Evolutionary conservation across 2,329 filamentous ascomycete genomes (phyloP), one percentile per base, ranked within the genome.

Genomic region (Emydomyces testavorans): DNA sequence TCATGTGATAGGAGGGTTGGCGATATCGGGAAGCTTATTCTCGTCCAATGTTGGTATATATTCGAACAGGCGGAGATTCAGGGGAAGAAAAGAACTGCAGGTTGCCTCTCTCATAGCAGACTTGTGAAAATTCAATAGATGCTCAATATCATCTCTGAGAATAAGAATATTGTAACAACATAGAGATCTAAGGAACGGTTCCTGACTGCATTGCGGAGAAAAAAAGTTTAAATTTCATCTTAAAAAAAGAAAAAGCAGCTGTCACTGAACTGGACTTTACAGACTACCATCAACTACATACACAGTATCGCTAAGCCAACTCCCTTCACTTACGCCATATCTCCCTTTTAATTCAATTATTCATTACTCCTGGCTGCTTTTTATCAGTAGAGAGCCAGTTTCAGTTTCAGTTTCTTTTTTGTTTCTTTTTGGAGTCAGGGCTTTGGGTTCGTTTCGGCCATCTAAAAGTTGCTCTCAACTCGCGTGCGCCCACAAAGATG

Each of bases 401-500:
- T 34, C n/a, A n/a, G n/a, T n/a, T n/a, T n/a, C n/a, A n/a, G 26
- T 8, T 44, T 34, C 20, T n/a, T 39, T 45, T 24, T 45, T 46
- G 38, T 21, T 42, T 52, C 35, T 53, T 38, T 38, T 52, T 38
- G 26, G 11, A 10, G 16, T 36, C 13, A 13, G 8, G 26, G 18
- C 31, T 35, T 41, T 50, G 32, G 37, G 42, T 46, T 23, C 47
- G 26, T 38, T 38, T 42, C 24, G 13, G 21, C 31, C 28, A 11
- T 37, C 39, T 2, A 8, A 34, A 10, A 26, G 15, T 24, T 23
- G 23, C 21, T 23, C 7, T 42, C 21, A 24, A 11, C 46, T 34
- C 32, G 20, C 37, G n/a, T 24, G 21, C 36, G 16, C 31, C 31
- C 46, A 16, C 45, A 39, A 74, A 61, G 59, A 84, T 83, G 80